Evolutionary conservation across 177 flowering plant genomes (phyloP), one percentile per base, ranked within the genome.

Genomic region (Tripterygium wilfordii): DNA sequence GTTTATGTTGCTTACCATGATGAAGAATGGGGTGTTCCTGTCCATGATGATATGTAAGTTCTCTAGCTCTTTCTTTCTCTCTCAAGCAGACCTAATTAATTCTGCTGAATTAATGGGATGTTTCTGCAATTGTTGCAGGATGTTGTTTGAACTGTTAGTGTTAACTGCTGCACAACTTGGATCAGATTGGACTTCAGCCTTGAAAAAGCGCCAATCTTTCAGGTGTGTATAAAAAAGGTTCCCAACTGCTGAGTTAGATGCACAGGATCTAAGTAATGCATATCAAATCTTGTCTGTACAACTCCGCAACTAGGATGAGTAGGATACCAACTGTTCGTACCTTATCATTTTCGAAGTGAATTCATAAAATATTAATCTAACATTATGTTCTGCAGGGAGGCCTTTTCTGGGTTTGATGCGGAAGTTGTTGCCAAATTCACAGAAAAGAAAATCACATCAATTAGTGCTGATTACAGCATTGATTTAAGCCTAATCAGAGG

Each of bases 21-120:
- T 60, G 80, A 84, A 65, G 92, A 84, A 70, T 87, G 96, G 96
- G 96, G 95, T 18, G 89, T 84, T 60, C 89, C 96, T 20, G 73
- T 75, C 18, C 89, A 84, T 58, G 89, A 87, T 64, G 96, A 87
- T 61, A 81, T 60, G 96, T 85, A 51, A 57, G 54, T 9, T 12
- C 16, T 42, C 45, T 58, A 18, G 30, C 33, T 52, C 28, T 43
- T 48, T 49, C 50, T 37, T 25, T 42, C 48, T 48, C 36, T 37
- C 55, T 25, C 51, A 29, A 33, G 24, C 33, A 27, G 48, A 23
- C 40, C 33, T 27, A 1, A 16, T 5, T 1, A 43, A 4, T 18
- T 27, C 4, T 2, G 17, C 30, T 16, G n/a, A 10, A 28, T 13
- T 37, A 3, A 37, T 29, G 25, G n/a, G 13, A 9, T 10, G 4